Evolutionary conservation across 2,329 filamentous ascomycete species (phyloP), one percentile per base, ranked within the genome.

Genomic region (Fusarium sp.): DNA sequence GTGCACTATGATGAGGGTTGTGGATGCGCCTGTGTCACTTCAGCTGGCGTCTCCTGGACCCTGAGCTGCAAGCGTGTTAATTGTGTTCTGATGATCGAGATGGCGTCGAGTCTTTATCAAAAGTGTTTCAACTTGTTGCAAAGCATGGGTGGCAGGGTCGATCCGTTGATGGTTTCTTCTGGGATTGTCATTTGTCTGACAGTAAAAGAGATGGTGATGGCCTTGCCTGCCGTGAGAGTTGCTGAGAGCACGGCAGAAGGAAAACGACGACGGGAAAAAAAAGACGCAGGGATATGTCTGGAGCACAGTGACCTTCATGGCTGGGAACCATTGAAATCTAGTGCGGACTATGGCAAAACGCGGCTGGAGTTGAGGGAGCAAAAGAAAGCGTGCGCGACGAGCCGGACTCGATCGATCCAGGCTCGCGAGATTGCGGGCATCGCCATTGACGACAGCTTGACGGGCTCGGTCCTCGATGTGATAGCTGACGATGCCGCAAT

Each of bases 11-110:
- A 38, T 33, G n/a, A 45, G 16, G 25, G 22, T 4, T 22, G 13
- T 18, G 35, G 38, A 29, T n/a, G 45, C 20, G 22, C 22, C 14
- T 52, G 54, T 61, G 63, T 52, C 40, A 60, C 40, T 65, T 52
- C 16, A 61, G 33, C 42, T 13, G 22, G 6, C 35, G 27, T 14
- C 27, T 20, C 18, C 29, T 38, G 9, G 20, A 18, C 14, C 38
- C n/a, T 60, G 52, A 29, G 18, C 20, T 50, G 25, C 22, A 35
- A 36, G 22, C n/a, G n/a, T 18, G 27, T 45, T 18, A 18, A n/a
- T n/a, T 59, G 70, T 63, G 27, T 67, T 47, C 70, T 70, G 61
- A 47, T 25, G 57, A 73, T 73, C 47, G 66, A 42, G 62, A 11
- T 47, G 7, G 22, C n/a, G 35, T 36, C 33, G 35, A 40, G 63